Evolutionary conservation across 495 filamentous ascomycete genomes (phyloP).

Genomic region (Aspergillus egyptiacus): DNA sequence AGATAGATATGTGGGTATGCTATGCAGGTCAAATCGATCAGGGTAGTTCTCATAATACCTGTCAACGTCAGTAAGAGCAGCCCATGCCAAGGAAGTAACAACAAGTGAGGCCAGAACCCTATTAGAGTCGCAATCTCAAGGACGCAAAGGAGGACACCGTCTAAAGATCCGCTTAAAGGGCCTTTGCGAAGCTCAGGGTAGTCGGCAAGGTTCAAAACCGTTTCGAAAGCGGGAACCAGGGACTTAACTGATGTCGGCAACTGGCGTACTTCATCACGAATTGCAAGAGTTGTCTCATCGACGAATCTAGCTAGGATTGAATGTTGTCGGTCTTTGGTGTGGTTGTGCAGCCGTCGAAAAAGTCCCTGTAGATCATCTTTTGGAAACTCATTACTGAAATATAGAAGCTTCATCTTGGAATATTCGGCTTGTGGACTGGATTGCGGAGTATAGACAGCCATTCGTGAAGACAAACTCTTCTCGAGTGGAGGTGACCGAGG

Average conservation of each 20-base stretch:
- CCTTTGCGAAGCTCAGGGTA: slow-evolving; percentile 28
- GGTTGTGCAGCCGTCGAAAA: slow-evolving; percentile 30
- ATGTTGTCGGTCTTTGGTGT: slow-evolving; percentile 33
- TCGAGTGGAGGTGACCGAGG: not conserved
- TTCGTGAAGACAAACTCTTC: not conserved
- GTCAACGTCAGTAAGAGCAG: not conserved
- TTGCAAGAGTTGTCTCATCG: slow-evolving; percentile 26
- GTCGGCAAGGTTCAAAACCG: slow-evolving; percentile 28
- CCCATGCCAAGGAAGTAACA: not conserved
- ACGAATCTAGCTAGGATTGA: slow-evolving; percentile 30
- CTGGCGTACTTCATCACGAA: slow-evolving; percentile 31
- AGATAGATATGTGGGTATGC: not conserved
- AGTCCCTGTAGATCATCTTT: slow-evolving; percentile 32
- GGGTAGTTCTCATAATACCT: slow-evolving; percentile 10
- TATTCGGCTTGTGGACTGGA: not conserved
- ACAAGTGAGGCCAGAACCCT: slow-evolving; percentile 24
- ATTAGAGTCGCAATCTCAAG: slow-evolving; percentile 33
- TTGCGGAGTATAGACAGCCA: slow-evolving; percentile 7
- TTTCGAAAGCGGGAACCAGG: slow-evolving; percentile 34
- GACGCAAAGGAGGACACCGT: slow-evolving; percentile 28
- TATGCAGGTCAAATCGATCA: slow-evolving; percentile 1
- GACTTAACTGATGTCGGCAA: not conserved
- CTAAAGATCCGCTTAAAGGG: slow-evolving; percentile 29
- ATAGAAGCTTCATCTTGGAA: slow-evolving; percentile 21
- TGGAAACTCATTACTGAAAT: slow-evolving; percentile 39